These are phyloP conservation scores for Chenopodium suecicum DNA, from an alignment of 148 eudicot species.

Conservation along the genomic window DNA sequence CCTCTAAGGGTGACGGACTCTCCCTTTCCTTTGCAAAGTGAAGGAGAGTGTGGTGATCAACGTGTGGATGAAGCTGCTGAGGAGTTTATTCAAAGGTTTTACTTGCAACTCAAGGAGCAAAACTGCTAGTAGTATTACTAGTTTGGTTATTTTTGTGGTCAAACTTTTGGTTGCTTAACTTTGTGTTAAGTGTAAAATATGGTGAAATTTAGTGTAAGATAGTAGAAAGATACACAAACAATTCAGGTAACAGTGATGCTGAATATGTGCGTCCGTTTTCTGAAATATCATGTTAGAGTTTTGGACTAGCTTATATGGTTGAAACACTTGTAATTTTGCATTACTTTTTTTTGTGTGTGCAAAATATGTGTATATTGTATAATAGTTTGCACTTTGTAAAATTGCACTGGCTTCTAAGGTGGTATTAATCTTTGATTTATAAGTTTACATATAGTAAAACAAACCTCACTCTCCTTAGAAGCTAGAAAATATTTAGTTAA, in stretches of 20 bases:
- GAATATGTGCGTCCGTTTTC: neutral
- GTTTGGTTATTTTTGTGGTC: neutral
- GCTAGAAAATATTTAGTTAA: too few relatives aligned
- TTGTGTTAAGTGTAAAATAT: neutral
- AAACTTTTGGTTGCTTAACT: neutral
- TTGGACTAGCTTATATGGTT: too few relatives aligned
- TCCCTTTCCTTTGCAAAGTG: constrained; percentile 49
- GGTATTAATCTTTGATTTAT: too few relatives aligned
- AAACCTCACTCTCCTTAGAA: too few relatives aligned
- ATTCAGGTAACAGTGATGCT: neutral
- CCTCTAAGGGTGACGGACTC: constrained; percentile 71
- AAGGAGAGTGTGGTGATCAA: neutral
- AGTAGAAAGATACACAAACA: neutral
- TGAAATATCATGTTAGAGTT: too few relatives aligned
- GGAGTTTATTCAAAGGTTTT: constrained; percentile 29
- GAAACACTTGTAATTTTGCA: too few relatives aligned
- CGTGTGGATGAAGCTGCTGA: neutral
- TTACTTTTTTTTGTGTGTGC: neutral
- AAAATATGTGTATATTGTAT: too few relatives aligned
- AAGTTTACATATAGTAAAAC: too few relatives aligned
- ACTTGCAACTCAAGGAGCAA: constrained; percentile 49
- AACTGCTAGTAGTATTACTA: neutral
- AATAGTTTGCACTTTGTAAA: too few relatives aligned
- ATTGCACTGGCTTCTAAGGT: too few relatives aligned
- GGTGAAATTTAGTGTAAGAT: neutral